Evolutionary conservation across 2,329 filamentous ascomycete species (phyloP).

Genomic region (Aureobasidium sp.): DNA sequence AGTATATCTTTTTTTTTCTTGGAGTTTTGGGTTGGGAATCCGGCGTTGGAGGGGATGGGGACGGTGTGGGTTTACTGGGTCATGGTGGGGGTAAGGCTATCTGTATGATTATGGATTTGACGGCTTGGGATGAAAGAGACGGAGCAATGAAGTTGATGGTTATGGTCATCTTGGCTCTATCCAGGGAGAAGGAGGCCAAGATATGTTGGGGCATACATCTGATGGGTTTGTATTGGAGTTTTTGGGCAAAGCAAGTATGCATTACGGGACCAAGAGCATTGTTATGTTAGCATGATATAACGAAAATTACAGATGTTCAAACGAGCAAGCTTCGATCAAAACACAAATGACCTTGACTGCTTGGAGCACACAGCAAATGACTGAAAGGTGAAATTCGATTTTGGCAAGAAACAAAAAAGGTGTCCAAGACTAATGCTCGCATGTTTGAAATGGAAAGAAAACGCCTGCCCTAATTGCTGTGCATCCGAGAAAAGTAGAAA

Average conservation of each 20-base stretch:
- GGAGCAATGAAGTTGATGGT: not conserved
- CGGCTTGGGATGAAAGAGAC: not conserved
- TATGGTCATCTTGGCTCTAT: not conserved
- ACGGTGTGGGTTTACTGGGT: not conserved
- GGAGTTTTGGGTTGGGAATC: not conserved
- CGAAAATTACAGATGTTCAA: not conserved
- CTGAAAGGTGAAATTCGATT: not conserved
- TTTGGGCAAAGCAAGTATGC: not conserved
- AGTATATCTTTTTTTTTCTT: not conserved
- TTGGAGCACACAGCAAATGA: not conserved
- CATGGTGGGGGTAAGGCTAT: not conserved
- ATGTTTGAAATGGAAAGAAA: not conserved
- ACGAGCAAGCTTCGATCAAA: too few relatives aligned
- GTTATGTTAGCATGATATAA: not conserved
- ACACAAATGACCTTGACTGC: not conserved
- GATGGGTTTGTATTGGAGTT: not conserved
- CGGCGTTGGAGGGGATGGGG: not conserved
- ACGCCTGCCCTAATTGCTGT: not conserved
- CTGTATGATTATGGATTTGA: not conserved
- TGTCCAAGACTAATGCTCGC: not conserved
- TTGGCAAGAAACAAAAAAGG: not conserved
- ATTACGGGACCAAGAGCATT: not conserved
- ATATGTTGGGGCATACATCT: not conserved
- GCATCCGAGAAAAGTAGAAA: not conserved
- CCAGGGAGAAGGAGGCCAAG: too few relatives aligned